Percentiles rank a stretch among this genome's conserved stretches.
Conservation (phyloP, 2,329 filamentous ascomycete species). For the Geoglossum cookeanum region DNA sequence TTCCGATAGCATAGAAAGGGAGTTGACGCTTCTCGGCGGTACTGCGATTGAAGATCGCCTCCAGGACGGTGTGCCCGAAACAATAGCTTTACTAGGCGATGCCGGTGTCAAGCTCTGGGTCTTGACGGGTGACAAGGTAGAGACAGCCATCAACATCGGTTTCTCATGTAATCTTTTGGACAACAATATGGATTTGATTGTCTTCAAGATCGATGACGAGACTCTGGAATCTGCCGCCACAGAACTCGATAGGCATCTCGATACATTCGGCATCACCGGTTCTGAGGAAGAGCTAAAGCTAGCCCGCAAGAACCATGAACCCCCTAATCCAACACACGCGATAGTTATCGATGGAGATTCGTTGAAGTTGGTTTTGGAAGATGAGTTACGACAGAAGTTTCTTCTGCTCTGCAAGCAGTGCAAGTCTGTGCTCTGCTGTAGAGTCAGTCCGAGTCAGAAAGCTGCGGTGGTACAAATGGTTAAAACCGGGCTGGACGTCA, state of each 20-base stretch:
- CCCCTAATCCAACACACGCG: slow-evolving; percentile 74
- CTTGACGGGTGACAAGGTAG: slow-evolving; percentile 92
- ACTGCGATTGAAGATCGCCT: slow-evolving; percentile 95
- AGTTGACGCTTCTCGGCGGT: slow-evolving; percentile 72
- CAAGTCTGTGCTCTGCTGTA: slow-evolving; percentile 87
- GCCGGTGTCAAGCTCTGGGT: slow-evolving; percentile 99
- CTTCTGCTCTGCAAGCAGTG: slow-evolving; percentile 91
- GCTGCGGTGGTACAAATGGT: slow-evolving; percentile 94
- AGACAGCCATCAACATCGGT: slow-evolving; percentile 98
- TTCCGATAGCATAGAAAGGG: slow-evolving; percentile 76
- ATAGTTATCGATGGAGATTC: slow-evolving; percentile 91
- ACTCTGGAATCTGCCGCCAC: slow-evolving; percentile 41
- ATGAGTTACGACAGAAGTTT: slow-evolving; percentile 76
- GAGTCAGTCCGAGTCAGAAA: slow-evolving; percentile 92
- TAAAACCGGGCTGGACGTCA: slow-evolving; percentile 83
- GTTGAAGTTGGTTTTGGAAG: slow-evolving; percentile 68
- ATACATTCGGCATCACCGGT: slow-evolving; percentile 59
- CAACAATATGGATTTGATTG: slow-evolving; percentile 93
- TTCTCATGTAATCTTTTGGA: slow-evolving; percentile 96
- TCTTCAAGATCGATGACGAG: slow-evolving; percentile 71
- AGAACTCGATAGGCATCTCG: slow-evolving; percentile 56
- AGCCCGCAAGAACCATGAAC: slow-evolving; percentile 67
- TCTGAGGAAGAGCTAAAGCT: slow-evolving; percentile 65
- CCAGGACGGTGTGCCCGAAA: slow-evolving; percentile 91
- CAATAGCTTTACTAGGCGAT: slow-evolving; percentile 73